A percentile compares a stretch with the other conserved stretches of the same genome.
Conservation (phyloP, 352 stramenopile species). For the Pythium sukuiense region DNA sequence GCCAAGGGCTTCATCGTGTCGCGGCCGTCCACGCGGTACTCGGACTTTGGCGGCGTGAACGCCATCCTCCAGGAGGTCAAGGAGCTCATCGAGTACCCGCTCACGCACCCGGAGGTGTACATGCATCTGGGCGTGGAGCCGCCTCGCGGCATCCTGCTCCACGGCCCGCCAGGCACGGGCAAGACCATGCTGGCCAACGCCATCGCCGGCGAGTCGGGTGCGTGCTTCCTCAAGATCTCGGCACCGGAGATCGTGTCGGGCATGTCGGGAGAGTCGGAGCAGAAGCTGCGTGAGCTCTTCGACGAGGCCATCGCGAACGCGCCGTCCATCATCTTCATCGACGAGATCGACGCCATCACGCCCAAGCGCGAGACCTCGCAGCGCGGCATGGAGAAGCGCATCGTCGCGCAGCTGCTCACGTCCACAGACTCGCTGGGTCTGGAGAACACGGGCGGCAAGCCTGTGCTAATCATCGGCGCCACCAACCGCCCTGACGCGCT, state of each 20-base stretch:
- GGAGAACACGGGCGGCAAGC: constrained; percentile 87
- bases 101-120: constrained; percentile 94
- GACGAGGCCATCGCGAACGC: constrained; percentile 94
- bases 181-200: constrained; percentile 94
- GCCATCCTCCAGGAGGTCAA: constrained; percentile 86
- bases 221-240: constrained; percentile 86
- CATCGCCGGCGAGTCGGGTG: constrained; percentile 91
- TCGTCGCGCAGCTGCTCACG: constrained; percentile 95
- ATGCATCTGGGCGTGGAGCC: constrained; percentile 91
- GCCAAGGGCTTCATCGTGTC: constrained; percentile 68
- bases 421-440: constrained; percentile 90
- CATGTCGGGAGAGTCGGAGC: constrained; percentile 90
- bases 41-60: constrained; percentile 89
- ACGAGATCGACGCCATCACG: constrained; percentile 97
- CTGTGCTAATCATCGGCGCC: constrained; percentile 97
- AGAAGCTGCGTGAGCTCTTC: constrained; percentile 92
- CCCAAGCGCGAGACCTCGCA: constrained; percentile 92
- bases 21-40: constrained; percentile 76
- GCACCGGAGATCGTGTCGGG: constrained; percentile 94
- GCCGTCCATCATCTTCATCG: constrained; percentile 98
- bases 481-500: constrained; percentile 97
- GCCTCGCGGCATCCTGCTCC: constrained; percentile 89
- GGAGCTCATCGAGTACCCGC: constrained; percentile 95
- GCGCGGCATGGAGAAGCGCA: constrained; percentile 96
- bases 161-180: constrained; percentile 92